phyloP scores from a whole-genome alignment of 306 rosid species.

The Sicyos baderoa region DNA sequence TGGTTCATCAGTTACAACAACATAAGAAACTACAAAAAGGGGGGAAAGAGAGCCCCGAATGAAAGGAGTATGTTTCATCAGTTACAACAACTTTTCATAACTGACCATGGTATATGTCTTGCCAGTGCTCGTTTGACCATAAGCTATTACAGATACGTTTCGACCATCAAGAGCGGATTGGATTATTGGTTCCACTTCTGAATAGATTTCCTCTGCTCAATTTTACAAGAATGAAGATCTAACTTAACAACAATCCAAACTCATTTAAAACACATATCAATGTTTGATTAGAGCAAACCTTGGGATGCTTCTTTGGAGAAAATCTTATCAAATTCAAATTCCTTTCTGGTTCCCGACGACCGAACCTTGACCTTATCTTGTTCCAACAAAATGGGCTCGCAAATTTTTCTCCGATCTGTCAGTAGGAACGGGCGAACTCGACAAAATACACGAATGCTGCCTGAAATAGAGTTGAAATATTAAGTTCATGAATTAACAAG shows the following conservation, averaged over 20 bases:
- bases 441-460: conserved; percentile 76
- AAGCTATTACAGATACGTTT: conserved; percentile 79
- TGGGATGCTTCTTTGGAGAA: conserved; percentile 63
- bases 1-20: neutral
- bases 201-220: conserved; percentile 55
- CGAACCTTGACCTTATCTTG: conserved; percentile 57
- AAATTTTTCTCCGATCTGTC: conserved; percentile 35
- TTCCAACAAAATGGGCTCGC: conserved; percentile 45
- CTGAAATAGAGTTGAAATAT: conserved; percentile 29
- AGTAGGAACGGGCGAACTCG: conserved; percentile 60
- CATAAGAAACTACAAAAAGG: too few species aligned
- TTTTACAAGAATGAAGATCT: conserved; percentile 25
- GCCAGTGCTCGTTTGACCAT: conserved; percentile 96
- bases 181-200: conserved; percentile 81
- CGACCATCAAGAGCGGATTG: conserved; percentile 87
- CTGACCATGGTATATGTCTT: conserved; percentile 95
- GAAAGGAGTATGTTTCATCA: neutral
- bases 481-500: neutral
- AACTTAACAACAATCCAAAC: conserved; percentile 19
- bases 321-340: conserved; percentile 75
- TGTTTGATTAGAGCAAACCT: conserved; percentile 48
- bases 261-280: conserved; percentile 12
- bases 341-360: conserved; percentile 54
- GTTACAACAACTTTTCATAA: conserved; percentile 11
- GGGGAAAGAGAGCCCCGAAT: too few species aligned